Evolutionary conservation across 495 filamentous ascomycete genomes (phyloP), one percentile per base, ranked within the genome.

Genomic region (Talaromyces wortmannii): DNA sequence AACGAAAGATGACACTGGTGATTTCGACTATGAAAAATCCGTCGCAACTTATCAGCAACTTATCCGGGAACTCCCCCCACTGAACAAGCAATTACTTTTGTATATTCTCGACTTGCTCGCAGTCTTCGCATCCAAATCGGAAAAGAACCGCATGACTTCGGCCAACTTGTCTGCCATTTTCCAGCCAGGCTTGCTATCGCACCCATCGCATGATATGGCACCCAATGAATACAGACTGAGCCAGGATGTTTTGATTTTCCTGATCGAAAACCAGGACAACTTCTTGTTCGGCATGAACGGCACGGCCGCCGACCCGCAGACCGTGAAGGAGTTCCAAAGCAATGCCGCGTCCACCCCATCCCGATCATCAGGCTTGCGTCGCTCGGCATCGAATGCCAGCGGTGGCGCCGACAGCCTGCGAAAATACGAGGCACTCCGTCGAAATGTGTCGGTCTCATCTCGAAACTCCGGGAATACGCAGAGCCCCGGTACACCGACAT

Each of bases 61-160:
- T 29, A 99, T 99, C 66, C 90, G 88, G 18, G 89, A 97, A 64
- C 77, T 99, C 13, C 94, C 94, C 6, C 87, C 92, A 4, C 75
- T 99, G 18, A 99, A 99, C 67, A 86, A 92, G 55, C 94, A 99
- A 70, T 71, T 99, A 11, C 83, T 99, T 23, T 81, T 99, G 18
- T 99, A 99, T 65, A 95, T 99, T 57, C 80, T 99, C 31, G 94
- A 99, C 70, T 79, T 99, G n/a, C 81, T 99, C 32, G 95, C 94
- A 10, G 94, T 99, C 12, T 99, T 99, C 62, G 91, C 95, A 12
- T 95, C 94, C 53, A 99, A 99, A 73, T 88, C 92, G 0, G 94
- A 99, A 56, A 82, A 91, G 53, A 99, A 99, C 67, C 84, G 91
- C 45, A 99, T 99, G 94, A 95, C 84, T 12, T 90, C 94, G 32